Base-by-base conservation (phyloP, 1,284 basidiomycete species). In the Xerocomus nothofagi region DNA sequence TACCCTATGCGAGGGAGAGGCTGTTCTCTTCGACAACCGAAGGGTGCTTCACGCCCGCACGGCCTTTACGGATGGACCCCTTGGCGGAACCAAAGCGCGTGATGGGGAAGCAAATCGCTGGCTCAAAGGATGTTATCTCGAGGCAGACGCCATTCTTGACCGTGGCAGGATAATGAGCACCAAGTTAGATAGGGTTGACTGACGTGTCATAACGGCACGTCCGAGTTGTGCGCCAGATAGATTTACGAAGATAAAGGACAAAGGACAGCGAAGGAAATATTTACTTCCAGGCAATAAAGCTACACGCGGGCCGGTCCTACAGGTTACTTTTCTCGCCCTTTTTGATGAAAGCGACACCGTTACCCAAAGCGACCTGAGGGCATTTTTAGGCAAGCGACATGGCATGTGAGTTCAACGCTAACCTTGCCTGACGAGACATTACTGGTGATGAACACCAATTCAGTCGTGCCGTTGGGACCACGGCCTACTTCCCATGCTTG, bases 21-120 rank as follows among this genome's bases (percentile, higher is more conserved):
- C 86, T 17, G 93, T 93, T 29, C 58, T 96, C 12, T 99, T 99
- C 60, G 94, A 98, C 67, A 99, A 98, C 62, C 76, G 94, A 20
- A 76, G 96, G n/a, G 85, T 97, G 3, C 69, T 98, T 50, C 96
- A 99, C 65, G 91, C 91, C 0, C 73, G 96, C 10, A 90, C 84
- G 1, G 86, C 85, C 3, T 99, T 98, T 67, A 64, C 70, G 33
- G 79, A 83, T 47, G n/a, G 40, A 41, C 37, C 23, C 4, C 5
- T 30, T 29, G 60, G 61, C n/a, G 47, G 32, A 5, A 45, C 24
- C n/a, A 54, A 50, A 23, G 44, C 33, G 15, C 34, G 12, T 45
- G 61, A 69, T 3, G 75, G 70, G 7, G 72, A 75, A 54, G 71
- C 77, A n/a, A 79, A 73, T 51, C 68, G 85, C 26, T 87, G 86